Base-by-base conservation (phyloP, 169 alveolate genomes). In the Plasmodium berghei region DNA sequence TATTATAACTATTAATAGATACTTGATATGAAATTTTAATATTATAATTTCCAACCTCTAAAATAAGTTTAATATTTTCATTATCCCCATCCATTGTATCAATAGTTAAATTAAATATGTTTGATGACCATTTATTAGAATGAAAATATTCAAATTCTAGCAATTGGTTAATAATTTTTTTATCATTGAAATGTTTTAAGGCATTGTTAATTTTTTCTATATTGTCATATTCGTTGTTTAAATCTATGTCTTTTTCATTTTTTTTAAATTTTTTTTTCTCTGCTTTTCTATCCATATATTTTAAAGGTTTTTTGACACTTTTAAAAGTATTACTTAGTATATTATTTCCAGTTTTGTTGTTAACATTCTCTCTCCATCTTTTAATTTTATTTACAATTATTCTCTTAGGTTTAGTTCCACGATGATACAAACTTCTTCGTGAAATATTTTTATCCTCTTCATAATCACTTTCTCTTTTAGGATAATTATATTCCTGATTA, bases 71-170 rank as follows among this genome's bases (percentile, higher is more conserved):
- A 14, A 86, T 72, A 49, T 86, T 86, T 26, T 61, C 75, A 49
- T 72, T 86, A 2, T 2, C 40, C 14, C 87, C 91, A n/a, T 86
- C 59, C 91, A 86, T 86, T 63, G 26, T 86, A 18, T 69, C 75
- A 46, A 86, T 86, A 42, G 86, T 71, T 42, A 86, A 59, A 59
- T 74, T 72, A 61, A 71, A 86, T 26, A 20, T 86, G 54, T 56
- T 62, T 9, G 91, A 58, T 26, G 46, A 24, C 91, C 91, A 86
- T 72, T 54, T 86, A 40, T 3, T 56, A 18, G 91, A 86, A 54
- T 86, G 91, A 24, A 52, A 86, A 86, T 86, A 86, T 71, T 86
- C 91, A 86, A 70, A 86, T 59, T 86, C 91, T 42, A 86, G 34
- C 16, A 86, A 52, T 48, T 86, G 55, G 52, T 86, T 86, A 45